Conservation (phyloP, 768 basidiomycete genomes). For the Lactarius akahatsu region DNA sequence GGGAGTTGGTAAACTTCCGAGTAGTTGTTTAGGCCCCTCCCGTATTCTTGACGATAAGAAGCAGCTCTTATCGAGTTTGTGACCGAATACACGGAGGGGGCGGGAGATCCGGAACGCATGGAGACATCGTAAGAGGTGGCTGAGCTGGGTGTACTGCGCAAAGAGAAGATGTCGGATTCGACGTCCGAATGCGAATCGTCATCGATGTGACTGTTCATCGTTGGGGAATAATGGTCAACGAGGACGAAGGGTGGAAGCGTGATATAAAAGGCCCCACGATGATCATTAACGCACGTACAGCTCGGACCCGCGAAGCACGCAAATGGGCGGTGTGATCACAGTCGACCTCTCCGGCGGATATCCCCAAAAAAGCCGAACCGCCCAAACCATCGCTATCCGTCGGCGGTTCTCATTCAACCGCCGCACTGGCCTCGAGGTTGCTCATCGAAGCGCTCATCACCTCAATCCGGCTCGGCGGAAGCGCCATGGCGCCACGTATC, state of each 20-base stretch:
- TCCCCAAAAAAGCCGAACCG: constrained; percentile 10
- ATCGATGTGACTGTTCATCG: constrained; percentile 33
- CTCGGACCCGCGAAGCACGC: constrained; percentile 16
- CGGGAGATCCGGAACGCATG: constrained; percentile 64
- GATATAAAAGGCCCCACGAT: constrained; percentile 21
- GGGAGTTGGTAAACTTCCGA: constrained; percentile 78
- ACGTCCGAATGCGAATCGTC: constrained; percentile 41
- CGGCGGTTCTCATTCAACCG: constrained; percentile 23
- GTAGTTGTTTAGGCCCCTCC: constrained; percentile 70
- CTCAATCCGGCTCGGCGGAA: constrained; percentile 3
- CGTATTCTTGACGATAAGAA: constrained; percentile 64
- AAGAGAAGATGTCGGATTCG: constrained; percentile 48
- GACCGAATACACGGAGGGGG: constrained; percentile 67
- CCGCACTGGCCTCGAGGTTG: constrained; percentile 22
- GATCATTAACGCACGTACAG: constrained; percentile 16
- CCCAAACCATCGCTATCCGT: neutral
- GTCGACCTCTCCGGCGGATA: constrained; percentile 20
- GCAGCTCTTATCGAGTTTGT: constrained; percentile 60
- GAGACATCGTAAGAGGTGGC: constrained; percentile 58
- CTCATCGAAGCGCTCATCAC: neutral
- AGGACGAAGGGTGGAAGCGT: constrained; percentile 9
- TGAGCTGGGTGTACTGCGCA: constrained; percentile 46
- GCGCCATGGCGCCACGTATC: constrained; percentile 9
- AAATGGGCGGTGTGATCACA: neutral
- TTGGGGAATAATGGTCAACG: constrained; percentile 22